Evolutionary conservation across 208 protist species (phyloP), one percentile per base, ranked within the genome.

Genomic region (Leishmania major): DNA sequence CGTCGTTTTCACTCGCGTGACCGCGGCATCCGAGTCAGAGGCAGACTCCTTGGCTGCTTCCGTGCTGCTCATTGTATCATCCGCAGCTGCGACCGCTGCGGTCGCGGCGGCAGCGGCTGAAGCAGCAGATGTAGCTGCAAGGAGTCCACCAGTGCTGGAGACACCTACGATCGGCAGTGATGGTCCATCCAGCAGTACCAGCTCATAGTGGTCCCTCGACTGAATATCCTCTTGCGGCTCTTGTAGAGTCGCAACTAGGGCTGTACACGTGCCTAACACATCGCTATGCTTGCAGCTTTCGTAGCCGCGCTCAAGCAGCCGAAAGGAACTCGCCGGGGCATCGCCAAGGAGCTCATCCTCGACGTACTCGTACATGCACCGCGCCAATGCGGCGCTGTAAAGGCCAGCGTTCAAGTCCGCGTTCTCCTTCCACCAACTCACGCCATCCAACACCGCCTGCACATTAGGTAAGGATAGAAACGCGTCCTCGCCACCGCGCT

Each of bases 351-450:
- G 82, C 43, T 94, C 91, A 13, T 96, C 92, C 43, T 93, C 82
- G 31, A 94, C 81, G 81, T 92, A 89, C 45, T 93, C 87, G 76
- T 90, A 87, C 92, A 94, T 93, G 59, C 57, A 82, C 25, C 88
- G 85, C 2, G 92, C 92, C 40, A 96, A 55, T 2, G 90, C 91
- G 1, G 89, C 90, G 82, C 91, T 94, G 78, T 93, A 93, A 25
- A 96, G 85, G 1, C 92, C 92, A 1, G 92, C 90, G 59, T 90
- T 87, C 2, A 94, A 86, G n/a, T 78, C 84, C 17, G 84, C 81
- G 55, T 91, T 89, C 60, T 96, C 88, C 51, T 80, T 69, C 92
- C 92, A 96, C 92, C 92, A 96, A 74, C 91, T 93, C 10, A 96
- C 92, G 31, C 92, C 92, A 73, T 96, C 92, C 13, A 96, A 84